Percentiles rank a stretch among this genome's conserved stretches.
Evolutionary conservation across 768 basidiomycete species (phyloP).

Genomic region (Boletus rubroflammeus): DNA sequence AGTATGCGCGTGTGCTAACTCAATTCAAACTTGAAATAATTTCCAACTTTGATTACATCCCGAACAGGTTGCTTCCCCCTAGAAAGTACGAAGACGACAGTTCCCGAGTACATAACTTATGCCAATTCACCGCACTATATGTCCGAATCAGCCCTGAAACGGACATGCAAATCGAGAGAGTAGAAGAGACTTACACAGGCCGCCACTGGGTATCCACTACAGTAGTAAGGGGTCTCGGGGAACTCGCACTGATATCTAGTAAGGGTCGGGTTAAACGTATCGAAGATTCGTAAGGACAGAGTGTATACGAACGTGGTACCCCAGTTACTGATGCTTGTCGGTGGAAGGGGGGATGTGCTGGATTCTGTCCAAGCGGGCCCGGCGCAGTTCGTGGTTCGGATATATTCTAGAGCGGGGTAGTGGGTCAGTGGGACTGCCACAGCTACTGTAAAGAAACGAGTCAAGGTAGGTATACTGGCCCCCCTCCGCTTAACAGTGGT

Average conservation of each 20-base stretch:
- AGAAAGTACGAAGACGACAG: too few relatives aligned
- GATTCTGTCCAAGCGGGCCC: not conserved
- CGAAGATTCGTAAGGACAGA: not conserved
- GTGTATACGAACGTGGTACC: not conserved
- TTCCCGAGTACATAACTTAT: too few relatives aligned
- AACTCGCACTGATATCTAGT: not conserved
- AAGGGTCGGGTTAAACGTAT: not conserved
- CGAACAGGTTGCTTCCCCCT: too few relatives aligned
- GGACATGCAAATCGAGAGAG: too few relatives aligned
- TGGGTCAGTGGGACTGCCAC: not conserved
- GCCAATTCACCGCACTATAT: too few relatives aligned
- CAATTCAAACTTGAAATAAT: slow-evolving; percentile 60
- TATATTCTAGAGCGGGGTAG: not conserved
- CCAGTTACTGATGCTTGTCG: not conserved
- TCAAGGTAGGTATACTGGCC: not conserved
- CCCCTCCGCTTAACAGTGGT: not conserved
- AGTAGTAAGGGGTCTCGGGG: not conserved
- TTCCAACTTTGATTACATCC: slow-evolving; percentile 25
- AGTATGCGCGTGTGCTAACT: slow-evolving; percentile 44
- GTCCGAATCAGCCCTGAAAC: too few relatives aligned
- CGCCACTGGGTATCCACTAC: not conserved
- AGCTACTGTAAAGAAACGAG: not conserved
- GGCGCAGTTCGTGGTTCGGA: not conserved
- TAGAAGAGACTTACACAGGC: too few relatives aligned
- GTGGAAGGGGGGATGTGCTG: not conserved